phyloP scores from a whole-genome alignment of 2,329 filamentous ascomycete genomes.

The Plenodomus lindquistii region DNA sequence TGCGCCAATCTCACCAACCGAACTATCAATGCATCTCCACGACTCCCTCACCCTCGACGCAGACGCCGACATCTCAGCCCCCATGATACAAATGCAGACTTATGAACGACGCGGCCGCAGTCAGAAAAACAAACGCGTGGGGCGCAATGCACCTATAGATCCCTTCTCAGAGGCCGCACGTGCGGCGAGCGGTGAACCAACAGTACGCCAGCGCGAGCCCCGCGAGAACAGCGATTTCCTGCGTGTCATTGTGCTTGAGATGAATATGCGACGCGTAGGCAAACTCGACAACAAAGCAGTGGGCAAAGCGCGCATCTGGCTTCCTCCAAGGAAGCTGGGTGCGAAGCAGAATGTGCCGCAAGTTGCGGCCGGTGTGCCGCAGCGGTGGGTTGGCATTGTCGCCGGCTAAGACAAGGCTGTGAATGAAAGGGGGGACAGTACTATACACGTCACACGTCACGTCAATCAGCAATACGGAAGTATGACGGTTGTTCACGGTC shows the following conservation, averaged over 20 bases:
- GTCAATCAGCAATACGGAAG: background rate
- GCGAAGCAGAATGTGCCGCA: conserved; percentile 30
- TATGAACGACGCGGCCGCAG: conserved; percentile 52
- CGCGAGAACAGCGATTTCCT: conserved; percentile 67
- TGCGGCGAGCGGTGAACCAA: conserved; percentile 46
- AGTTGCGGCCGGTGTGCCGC: conserved; percentile 35
- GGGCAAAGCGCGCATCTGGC: conserved; percentile 62
- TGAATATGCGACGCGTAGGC: conserved; percentile 68
- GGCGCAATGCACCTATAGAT: conserved; percentile 27
- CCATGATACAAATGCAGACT: conserved; percentile 67
- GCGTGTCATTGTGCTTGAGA: conserved; percentile 66
- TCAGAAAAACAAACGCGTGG: conserved; percentile 26
- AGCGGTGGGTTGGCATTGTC: conserved; percentile 40
- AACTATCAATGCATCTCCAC: conserved; percentile 47
- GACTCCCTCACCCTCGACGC: conserved; percentile 41
- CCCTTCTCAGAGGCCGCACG: conserved; percentile 50
- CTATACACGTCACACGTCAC: conserved; percentile 4
- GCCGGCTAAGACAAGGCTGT: conserved; percentile 14
- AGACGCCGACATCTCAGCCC: conserved; percentile 48
- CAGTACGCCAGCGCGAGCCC: conserved; percentile 62
- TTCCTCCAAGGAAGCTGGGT: conserved; percentile 58
- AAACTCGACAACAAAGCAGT: conserved; percentile 61
- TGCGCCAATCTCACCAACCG: conserved; percentile 41
- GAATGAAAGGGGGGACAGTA: conserved; percentile 1
- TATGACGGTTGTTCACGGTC: background rate